Evolutionary conservation across 2,329 filamentous ascomycete genomes (phyloP).

Genomic region (Trichoderma koningii): DNA sequence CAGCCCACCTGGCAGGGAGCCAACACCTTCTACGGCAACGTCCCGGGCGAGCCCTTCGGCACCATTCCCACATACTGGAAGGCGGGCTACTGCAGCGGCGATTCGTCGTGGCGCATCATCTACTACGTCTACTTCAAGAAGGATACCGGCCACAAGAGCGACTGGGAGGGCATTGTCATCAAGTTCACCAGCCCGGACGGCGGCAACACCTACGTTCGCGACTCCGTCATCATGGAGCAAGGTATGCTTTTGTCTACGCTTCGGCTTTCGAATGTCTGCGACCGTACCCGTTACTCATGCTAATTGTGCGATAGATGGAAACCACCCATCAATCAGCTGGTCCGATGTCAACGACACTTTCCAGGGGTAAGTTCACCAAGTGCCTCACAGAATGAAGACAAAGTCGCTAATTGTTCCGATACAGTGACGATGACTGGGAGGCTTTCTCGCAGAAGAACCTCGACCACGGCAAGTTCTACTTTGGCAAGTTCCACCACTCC

Average conservation of each 20-base stretch:
- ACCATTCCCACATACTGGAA: conserved; percentile 31
- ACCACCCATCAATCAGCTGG: conserved; percentile 29
- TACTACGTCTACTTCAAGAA: conserved; percentile 36
- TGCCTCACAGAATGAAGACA: neutral
- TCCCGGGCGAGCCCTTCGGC: conserved; percentile 27
- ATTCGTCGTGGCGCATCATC: conserved; percentile 31
- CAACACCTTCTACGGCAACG: conserved; percentile 31
- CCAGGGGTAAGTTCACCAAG: conserved; percentile 26
- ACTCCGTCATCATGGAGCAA: conserved; percentile 30
- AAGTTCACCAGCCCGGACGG: conserved; percentile 30
- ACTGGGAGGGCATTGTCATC: conserved; percentile 33
- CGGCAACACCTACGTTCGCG: conserved; percentile 27
- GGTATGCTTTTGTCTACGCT: neutral
- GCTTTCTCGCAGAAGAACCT: conserved; percentile 30
- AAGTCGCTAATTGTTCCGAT: neutral
- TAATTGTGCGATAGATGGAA: conserved; percentile 25
- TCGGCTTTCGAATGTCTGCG: no score
- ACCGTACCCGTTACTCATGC: neutral
- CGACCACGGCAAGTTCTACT: conserved; percentile 31
- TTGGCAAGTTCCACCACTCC: conserved; percentile 30
- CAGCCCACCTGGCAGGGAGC: conserved; percentile 29
- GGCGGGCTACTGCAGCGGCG: conserved; percentile 25
- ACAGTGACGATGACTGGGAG: conserved; percentile 25
- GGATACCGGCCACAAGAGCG: conserved; percentile 33
- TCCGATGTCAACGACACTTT: conserved; percentile 32